Base-by-base conservation (phyloP, 148 eudicot genomes). In the Chenopodium berlandieri region DNA sequence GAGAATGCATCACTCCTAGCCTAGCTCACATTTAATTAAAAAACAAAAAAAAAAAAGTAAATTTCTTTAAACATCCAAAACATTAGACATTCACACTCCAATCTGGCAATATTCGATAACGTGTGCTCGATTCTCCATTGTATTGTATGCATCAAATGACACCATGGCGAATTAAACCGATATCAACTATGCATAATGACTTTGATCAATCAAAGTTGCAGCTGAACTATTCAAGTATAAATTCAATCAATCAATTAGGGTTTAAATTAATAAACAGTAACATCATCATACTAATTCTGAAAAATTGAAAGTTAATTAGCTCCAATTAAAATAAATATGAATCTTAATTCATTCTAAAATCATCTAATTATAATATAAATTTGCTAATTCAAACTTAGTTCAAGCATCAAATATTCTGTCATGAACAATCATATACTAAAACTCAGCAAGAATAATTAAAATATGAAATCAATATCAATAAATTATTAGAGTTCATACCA, bases 401-500 rank as follows among this genome's bases (percentile, higher is more conserved):
- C 14, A 11, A 2, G 12, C 54, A 10, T 10, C 2, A 50, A 50
- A 12, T 12, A 37, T 37, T 37, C 5, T 37, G 44, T 50, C 16
- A 50, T 50, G 20, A 56, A 2, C 16, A 56, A 56, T 56, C 62
- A 56, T 16, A 14, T 17, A 12, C 62, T 56, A 17, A 17, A 56
- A 2, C 3, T 56, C 14, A 73, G 23, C 12, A 48, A 3, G 23
- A 9, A 20, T 0, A n/a, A 80, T 8, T 22, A 16, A 31, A 27
- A 17, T 19, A 44, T 0, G 22, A 37, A 9, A 52, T 16, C 56
- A 17, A 76, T 34, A 47, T 9, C 16, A 40, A 25, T n/a, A 31
- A 80, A 48, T 58, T 22, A 25, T 17, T 4, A 31, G 27, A 56
- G 12, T 56, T 56, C 4, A 56, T 86, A 92, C 94, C 91, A 19